These are phyloP conservation scores for Saturnispora hagleri DNA, from an alignment of 805 yeast genomes.

Conservation along the genomic window DNA sequence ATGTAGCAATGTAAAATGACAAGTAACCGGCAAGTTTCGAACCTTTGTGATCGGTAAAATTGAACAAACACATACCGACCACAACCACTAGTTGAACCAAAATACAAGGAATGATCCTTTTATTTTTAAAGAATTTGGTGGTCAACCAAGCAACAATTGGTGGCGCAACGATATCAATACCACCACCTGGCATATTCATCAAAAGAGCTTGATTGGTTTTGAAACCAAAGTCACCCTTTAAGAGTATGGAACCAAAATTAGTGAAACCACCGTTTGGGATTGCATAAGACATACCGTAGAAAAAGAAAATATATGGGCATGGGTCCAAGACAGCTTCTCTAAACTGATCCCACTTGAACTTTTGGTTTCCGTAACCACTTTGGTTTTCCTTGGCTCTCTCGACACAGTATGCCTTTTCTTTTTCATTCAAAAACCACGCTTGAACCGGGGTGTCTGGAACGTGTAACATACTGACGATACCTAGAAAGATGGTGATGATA, in stretches of 20 bases:
- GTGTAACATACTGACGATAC: slow-evolving; percentile 22
- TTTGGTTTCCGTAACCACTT: slow-evolving; percentile 28
- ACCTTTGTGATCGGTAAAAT: slow-evolving; percentile 22
- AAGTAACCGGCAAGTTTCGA: slow-evolving; percentile 20
- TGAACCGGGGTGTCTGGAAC: slow-evolving; percentile 28
- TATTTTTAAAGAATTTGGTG: not conserved
- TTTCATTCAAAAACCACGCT: slow-evolving; percentile 29
- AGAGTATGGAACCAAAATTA: slow-evolving; percentile 35
- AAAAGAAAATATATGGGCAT: slow-evolving; percentile 37
- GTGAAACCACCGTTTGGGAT: slow-evolving; percentile 34
- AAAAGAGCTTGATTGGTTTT: slow-evolving; percentile 18
- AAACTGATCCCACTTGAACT: slow-evolving; percentile 24
- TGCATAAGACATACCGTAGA: slow-evolving; percentile 15
- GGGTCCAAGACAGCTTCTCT: slow-evolving; percentile 22
- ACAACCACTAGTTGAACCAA: slow-evolving; percentile 18
- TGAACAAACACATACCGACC: slow-evolving; percentile 26
- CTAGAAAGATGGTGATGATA: slow-evolving; percentile 26
- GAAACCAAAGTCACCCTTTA: slow-evolving; percentile 26
- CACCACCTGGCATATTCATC: slow-evolving; percentile 24
- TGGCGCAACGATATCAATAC: slow-evolving; percentile 25
- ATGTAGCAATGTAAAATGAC: slow-evolving; percentile 18
- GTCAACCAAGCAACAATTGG: slow-evolving; percentile 4
- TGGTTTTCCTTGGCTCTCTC: slow-evolving; percentile 27
- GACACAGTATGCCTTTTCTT: slow-evolving; percentile 29
- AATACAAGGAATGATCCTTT: slow-evolving; percentile 19